These are phyloP conservation scores for Cajanus cajan DNA, from an alignment of 306 rosid genomes.

Conservation along the genomic window DNA sequence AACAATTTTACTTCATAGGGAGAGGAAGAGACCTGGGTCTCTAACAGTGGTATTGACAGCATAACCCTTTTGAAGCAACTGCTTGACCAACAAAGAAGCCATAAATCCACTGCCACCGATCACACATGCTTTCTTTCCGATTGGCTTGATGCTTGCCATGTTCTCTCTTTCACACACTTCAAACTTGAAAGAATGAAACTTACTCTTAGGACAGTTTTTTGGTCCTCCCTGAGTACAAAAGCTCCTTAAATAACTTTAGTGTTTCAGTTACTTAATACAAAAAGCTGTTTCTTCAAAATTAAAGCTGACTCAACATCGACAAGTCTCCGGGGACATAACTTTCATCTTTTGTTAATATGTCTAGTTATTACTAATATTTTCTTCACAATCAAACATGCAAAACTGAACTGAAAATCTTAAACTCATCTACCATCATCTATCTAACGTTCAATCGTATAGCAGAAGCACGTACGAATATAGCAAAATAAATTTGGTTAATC, in stretches of 20 bases:
- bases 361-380: neutral
- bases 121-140: conserved; percentile 59
- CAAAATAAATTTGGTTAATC: too few relatives aligned
- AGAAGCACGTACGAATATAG: too few relatives aligned
- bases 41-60: conserved; percentile 72
- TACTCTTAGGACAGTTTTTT: neutral
- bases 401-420: neutral
- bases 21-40: conserved; percentile 50
- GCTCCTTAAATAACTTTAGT: conserved; percentile 14
- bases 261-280: neutral
- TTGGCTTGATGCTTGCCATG: conserved; percentile 45
- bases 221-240: neutral
- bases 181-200: neutral
- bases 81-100: conserved; percentile 64
- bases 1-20: neutral
- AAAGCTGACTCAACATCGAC: conserved; percentile 12
- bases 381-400: neutral
- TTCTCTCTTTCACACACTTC: neutral
- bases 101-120: conserved; percentile 73
- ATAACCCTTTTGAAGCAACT: conserved; percentile 67
- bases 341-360: neutral
- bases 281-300: neutral
- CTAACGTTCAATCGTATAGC: neutral
- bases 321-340: neutral
- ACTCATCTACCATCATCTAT: neutral